Conservation (phyloP, 1,284 basidiomycete genomes). For the Cryptococcus sp. region DNA sequence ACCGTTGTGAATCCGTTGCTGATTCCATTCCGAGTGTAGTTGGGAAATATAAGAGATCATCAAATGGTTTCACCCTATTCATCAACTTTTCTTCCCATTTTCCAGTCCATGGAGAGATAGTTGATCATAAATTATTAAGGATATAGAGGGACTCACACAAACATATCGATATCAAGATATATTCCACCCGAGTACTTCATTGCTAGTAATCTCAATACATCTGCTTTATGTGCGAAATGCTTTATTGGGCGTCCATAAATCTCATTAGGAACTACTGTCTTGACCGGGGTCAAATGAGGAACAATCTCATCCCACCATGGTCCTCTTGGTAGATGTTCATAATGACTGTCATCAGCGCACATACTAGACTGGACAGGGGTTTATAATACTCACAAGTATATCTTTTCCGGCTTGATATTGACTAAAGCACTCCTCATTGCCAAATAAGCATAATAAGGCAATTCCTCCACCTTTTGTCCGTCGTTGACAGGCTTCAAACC, state of each 20-base stretch:
- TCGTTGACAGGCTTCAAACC: conserved; percentile 38
- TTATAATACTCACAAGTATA: conserved; percentile 41
- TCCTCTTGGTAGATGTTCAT: conserved; percentile 44
- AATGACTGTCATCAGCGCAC: conserved; percentile 32
- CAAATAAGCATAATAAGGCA: conserved; percentile 50
- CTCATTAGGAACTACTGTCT: conserved; percentile 31
- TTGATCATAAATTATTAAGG: too few relatives aligned
- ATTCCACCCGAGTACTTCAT: conserved; percentile 49
- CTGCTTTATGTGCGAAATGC: conserved; percentile 49
- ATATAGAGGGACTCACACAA: conserved; percentile 35
- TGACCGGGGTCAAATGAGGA: conserved; percentile 41
- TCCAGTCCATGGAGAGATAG: not conserved
- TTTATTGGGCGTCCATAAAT: conserved; percentile 36
- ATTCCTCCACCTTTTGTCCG: conserved; percentile 32
- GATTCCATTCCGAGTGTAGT: conserved; percentile 51
- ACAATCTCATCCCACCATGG: conserved; percentile 46
- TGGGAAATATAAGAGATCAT: conserved; percentile 40
- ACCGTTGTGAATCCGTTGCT: conserved; percentile 34
- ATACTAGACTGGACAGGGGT: not conserved
- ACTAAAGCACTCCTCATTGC: conserved; percentile 48
- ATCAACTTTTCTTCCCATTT: not conserved
- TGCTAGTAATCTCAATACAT: conserved; percentile 42
- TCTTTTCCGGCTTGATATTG: conserved; percentile 45
- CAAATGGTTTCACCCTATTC: conserved; percentile 34
- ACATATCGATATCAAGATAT: conserved; percentile 53